These are phyloP conservation scores for Suillus placidus DNA, from an alignment of 768 basidiomycete species.

Conservation along the genomic window DNA sequence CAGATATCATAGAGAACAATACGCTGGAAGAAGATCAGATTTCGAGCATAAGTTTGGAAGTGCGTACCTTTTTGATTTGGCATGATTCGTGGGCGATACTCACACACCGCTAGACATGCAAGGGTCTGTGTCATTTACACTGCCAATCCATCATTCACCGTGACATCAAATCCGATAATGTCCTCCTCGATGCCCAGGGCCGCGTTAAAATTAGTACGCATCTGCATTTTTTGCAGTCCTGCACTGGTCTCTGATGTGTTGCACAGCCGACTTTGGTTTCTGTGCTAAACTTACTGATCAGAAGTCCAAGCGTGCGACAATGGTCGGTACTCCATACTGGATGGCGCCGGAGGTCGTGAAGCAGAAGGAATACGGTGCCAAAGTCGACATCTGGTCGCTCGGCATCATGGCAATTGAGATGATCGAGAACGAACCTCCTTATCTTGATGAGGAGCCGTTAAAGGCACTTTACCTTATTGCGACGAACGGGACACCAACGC, in stretches of 20 bases:
- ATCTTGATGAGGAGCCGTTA: slow-evolving; percentile 92
- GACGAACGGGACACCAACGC: slow-evolving; percentile 96
- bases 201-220: slow-evolving; percentile 95
- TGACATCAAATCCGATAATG: slow-evolving; percentile 97
- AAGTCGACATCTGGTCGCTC: slow-evolving; percentile 96
- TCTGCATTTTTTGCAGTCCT: background rate
- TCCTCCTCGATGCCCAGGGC: slow-evolving; percentile 89
- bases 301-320: slow-evolving; percentile 96
- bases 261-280: slow-evolving; percentile 91
- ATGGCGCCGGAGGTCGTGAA: slow-evolving; percentile 99
- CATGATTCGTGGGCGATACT: slow-evolving; percentile 8
- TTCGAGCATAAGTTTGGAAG: slow-evolving; percentile 88
- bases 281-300: slow-evolving; percentile 95
- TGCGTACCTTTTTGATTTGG: slow-evolving; percentile 38
- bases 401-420: slow-evolving; percentile 99
- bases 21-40: slow-evolving; percentile 95
- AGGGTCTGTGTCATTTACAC: slow-evolving; percentile 90
- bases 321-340: slow-evolving; percentile 98
- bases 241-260: slow-evolving; percentile 11
- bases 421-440: slow-evolving; percentile 98
- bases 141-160: slow-evolving; percentile 95
- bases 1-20: slow-evolving; percentile 98
- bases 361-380: slow-evolving; percentile 95
- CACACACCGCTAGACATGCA: slow-evolving; percentile 72
- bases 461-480: slow-evolving; percentile 96